Evolutionary conservation across 495 filamentous ascomycete genomes (phyloP).

Genomic region (Penicillium soppii): DNA sequence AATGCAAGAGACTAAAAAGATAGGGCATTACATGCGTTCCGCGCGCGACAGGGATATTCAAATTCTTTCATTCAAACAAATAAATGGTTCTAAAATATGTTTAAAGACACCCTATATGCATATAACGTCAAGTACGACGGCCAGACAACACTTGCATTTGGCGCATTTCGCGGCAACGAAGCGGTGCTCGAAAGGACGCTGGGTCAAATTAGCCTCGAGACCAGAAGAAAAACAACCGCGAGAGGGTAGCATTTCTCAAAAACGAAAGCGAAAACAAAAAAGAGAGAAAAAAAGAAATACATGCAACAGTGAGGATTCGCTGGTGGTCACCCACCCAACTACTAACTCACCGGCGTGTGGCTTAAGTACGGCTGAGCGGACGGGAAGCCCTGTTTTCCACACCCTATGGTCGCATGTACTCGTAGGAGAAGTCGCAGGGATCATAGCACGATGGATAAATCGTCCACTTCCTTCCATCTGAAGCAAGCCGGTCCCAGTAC

Average conservation of each 20-base stretch:
- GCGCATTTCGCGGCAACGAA: background rate
- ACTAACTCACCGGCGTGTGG: constrained; percentile 51
- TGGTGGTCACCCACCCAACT: constrained; percentile 53
- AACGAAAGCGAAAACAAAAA: too few relatives aligned
- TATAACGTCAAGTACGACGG: background rate
- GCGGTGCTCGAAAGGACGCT: constrained; percentile 62
- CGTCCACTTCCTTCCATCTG: background rate
- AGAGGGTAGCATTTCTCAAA: too few relatives aligned
- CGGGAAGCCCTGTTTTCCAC: constrained; percentile 52
- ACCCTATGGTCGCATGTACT: constrained; percentile 51
- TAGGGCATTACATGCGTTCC: too few relatives aligned
- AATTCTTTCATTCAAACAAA: background rate
- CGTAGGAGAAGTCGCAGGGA: background rate
- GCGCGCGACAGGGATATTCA: too few relatives aligned
- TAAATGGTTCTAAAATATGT: background rate
- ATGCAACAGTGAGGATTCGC: constrained; percentile 52
- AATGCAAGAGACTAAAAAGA: too few relatives aligned
- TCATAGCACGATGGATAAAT: constrained; percentile 8
- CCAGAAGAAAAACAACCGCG: too few relatives aligned
- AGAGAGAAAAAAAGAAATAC: constrained; percentile 38
- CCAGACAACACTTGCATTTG: constrained; percentile 1
- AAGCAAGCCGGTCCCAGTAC: background rate
- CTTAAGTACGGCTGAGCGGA: constrained; percentile 52
- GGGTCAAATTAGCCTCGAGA: constrained; percentile 22
- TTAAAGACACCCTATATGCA: background rate